A percentile compares a stretch with the other conserved stretches of the same genome.
These are phyloP conservation scores for Alternaria alternata DNA, from an alignment of 2,329 filamentous ascomycete genomes.

Conservation along the genomic window DNA sequence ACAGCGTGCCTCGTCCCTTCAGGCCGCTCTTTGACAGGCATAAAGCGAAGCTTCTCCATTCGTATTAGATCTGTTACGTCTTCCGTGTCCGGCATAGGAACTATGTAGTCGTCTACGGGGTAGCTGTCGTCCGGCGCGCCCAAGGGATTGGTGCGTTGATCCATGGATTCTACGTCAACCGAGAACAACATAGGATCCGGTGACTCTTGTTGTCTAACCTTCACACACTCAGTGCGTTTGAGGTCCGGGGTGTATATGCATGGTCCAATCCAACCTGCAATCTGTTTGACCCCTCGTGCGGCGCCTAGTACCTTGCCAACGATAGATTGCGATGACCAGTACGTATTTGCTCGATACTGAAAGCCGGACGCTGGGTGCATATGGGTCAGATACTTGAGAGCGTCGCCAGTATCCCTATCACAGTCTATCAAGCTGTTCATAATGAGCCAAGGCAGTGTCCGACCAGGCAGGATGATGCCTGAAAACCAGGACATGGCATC, in stretches of 20 bases:
- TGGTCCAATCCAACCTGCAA: slow-evolving; percentile 78
- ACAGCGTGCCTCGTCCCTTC: slow-evolving; percentile 32
- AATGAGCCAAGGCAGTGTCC: slow-evolving; percentile 75
- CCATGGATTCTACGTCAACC: slow-evolving; percentile 71
- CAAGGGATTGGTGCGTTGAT: slow-evolving; percentile 71
- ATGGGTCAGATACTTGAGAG: slow-evolving; percentile 72
- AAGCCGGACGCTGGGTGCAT: slow-evolving; percentile 75
- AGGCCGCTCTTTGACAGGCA: slow-evolving; percentile 53
- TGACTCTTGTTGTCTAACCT: slow-evolving; percentile 68
- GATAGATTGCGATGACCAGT: slow-evolving; percentile 76
- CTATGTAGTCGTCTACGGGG: slow-evolving; percentile 72
- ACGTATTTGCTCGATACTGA: slow-evolving; percentile 79
- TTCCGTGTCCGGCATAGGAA: slow-evolving; percentile 65
- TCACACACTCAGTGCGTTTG: slow-evolving; percentile 72
- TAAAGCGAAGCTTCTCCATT: slow-evolving; percentile 72
- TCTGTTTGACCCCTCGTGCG: slow-evolving; percentile 73
- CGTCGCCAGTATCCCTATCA: slow-evolving; percentile 72
- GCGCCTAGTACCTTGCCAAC: slow-evolving; percentile 75
- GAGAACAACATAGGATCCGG: slow-evolving; percentile 63
- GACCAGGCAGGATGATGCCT: slow-evolving; percentile 74
- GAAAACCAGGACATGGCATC: slow-evolving; percentile 82
- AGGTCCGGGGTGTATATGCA: slow-evolving; percentile 73
- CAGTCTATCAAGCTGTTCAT: slow-evolving; percentile 82
- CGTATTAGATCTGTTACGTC: slow-evolving; percentile 71
- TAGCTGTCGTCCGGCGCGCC: slow-evolving; percentile 69